Base-by-base conservation (phyloP, 2,329 filamentous ascomycete genomes). In the Colletotrichum sojae region DNA sequence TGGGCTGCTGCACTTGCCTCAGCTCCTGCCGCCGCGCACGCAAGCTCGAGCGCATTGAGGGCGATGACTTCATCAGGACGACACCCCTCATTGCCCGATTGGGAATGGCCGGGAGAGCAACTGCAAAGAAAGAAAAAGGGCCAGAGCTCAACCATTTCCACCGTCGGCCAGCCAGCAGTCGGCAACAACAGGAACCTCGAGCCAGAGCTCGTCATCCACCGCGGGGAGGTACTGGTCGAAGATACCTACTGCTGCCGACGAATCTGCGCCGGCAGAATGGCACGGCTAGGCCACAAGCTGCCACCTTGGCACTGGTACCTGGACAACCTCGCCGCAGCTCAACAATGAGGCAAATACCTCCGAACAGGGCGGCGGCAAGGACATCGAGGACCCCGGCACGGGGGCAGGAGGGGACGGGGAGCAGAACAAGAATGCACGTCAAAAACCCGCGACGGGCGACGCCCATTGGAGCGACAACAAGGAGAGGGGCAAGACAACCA, bases 381-480 rank as follows among this genome's bases (percentile, higher is more conserved):
- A 61, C 54, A 65, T 65, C 49, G 54, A 54, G 6, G 6, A 58
- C 66, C 18, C 51, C 43, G 18, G 62, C 49, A 55, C 43, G 54
- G 36, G n/a, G 36, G n/a, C 43, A 61, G 57, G 45, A 63, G 57
- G 52, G 52, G 45, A 63, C 53, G 52, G 52, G 27, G 36, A 45
- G 20, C 43, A 66, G 57, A 39, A 63, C 54, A 46, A 46, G 39
- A 25, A 68, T 55, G 67, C 67, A 69, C 57, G 67, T 70, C 67
- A 70, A 63, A 70, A 63, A 49, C 13, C 46, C 52, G 52, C 46
- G 46, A 68, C 22, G 25, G 9, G 22, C 46, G 39, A 25, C n/a
- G 58, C 45, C 58, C 27, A 70, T 70, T 70, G 67, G 67, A 63
- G 57, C 53, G 53, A 63, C 57, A 55, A n/a, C 27, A 52, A 45